phyloP scores from a whole-genome alignment of 106 monocot species.

The Acanthochlamys bracteata region DNA sequence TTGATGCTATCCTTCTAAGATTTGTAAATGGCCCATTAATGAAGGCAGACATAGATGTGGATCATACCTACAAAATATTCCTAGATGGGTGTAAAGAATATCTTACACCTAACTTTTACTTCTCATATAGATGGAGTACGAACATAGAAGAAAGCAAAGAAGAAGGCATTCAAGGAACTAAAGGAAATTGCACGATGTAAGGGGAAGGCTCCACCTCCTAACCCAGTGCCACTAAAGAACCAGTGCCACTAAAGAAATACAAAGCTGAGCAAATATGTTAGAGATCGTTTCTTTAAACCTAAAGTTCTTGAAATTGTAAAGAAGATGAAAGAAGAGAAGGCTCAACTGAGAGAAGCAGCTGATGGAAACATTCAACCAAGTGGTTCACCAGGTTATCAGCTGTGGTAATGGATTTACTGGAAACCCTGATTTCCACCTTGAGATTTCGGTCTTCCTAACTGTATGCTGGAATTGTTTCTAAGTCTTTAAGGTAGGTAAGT shows the following conservation, averaged over 20 bases:
- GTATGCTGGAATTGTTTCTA: no score
- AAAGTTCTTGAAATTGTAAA: conserved; percentile 56
- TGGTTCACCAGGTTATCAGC: neutral
- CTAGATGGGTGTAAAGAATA: no score
- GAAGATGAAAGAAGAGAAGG: conserved; percentile 65
- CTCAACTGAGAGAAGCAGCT: conserved; percentile 3
- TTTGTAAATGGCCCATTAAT: no score
- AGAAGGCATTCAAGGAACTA: conserved; percentile 63
- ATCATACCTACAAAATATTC: no score
- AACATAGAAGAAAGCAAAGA: conserved; percentile 82
- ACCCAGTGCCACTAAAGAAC: conserved; percentile 87
- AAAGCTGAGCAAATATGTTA: conserved; percentile 61
- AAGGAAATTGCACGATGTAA: conserved; percentile 51
- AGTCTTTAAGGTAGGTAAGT: no score
- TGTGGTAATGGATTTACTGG: neutral
- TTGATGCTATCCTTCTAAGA: no score
- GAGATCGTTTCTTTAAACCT: conserved; percentile 76
- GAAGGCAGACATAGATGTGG: no score
- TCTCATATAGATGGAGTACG: conserved; percentile 65
- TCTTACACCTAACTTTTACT: neutral
- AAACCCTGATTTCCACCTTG: neutral
- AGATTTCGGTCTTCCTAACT: no score
- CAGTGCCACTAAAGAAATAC: conserved; percentile 83
- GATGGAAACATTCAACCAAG: neutral
- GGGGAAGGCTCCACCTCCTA: conserved; percentile 71